Percentiles rank a stretch among this genome's conserved stretches.
Conservation (phyloP, 306 rosid species). For the Cicer chorassanicum region DNA sequence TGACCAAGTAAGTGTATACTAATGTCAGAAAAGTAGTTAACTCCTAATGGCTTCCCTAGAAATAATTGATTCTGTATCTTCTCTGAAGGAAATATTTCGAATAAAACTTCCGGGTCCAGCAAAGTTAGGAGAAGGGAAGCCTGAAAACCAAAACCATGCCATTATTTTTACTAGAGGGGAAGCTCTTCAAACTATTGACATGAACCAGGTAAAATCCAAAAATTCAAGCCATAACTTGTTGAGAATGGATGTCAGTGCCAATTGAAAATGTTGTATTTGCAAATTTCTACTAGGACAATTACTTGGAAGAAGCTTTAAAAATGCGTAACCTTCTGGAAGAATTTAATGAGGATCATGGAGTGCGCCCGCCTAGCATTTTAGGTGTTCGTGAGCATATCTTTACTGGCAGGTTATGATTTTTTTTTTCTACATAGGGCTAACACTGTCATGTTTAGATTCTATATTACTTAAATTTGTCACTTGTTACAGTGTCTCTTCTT, state of each 20-base stretch:
- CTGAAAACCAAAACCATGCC: conserved; percentile 98
- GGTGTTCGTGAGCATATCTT: conserved; percentile 98
- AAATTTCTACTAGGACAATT: conserved; percentile 71
- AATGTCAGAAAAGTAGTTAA: conserved; percentile 35
- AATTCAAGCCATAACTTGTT: conserved; percentile 39
- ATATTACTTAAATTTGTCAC: conserved; percentile 37
- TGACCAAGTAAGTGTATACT: conserved; percentile 75
- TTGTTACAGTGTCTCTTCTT: conserved; percentile 85
- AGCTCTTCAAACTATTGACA: conserved; percentile 95
- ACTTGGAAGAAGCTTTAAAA: conserved; percentile 96
- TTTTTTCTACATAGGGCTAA: conserved; percentile 32
- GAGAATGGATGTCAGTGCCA: conserved; percentile 40
- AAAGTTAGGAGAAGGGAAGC: conserved; percentile 96
- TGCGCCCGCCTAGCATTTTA: conserved; percentile 84
- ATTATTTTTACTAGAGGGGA: conserved; percentile 92
- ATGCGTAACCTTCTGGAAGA: conserved; percentile 99
- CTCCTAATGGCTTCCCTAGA: conserved; percentile 30
- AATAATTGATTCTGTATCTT: conserved; percentile 47
- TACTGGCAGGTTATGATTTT: conserved; percentile 80
- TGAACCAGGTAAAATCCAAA: conserved; percentile 79
- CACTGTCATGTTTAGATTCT: conserved; percentile 18
- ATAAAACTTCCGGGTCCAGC: conserved; percentile 93
- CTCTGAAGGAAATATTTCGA: conserved; percentile 79
- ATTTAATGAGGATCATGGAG: conserved; percentile 88
- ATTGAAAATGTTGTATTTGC: conserved; percentile 39